Percentiles rank a stretch among this genome's conserved stretches.
phyloP scores from a whole-genome alignment of 2,329 filamentous ascomycete species.

The Colletotrichum falcatum region DNA sequence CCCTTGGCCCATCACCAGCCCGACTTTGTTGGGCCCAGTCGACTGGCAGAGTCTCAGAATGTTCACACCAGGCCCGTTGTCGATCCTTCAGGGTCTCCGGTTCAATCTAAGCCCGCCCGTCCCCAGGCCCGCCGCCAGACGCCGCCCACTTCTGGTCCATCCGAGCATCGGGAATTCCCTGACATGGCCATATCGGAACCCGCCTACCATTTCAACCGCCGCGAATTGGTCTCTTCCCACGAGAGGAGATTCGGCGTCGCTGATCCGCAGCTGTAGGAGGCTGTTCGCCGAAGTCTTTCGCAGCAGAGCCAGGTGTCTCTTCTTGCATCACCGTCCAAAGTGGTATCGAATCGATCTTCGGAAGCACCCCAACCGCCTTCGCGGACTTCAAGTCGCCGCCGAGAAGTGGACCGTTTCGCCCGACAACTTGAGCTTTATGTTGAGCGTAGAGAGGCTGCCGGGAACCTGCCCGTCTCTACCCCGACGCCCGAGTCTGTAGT shows the following conservation, averaged over 20 bases:
- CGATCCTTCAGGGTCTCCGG: slow-evolving; percentile 23
- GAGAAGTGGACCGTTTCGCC: slow-evolving; percentile 52
- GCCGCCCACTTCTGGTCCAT: background rate
- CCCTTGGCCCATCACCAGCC: background rate
- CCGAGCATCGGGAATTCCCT: slow-evolving; percentile 1
- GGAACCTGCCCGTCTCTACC: slow-evolving; percentile 54
- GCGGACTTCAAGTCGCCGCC: slow-evolving; percentile 57
- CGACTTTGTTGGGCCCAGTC: background rate
- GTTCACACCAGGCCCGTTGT: slow-evolving; percentile 10
- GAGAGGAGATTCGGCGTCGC: slow-evolving; percentile 38
- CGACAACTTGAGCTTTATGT: slow-evolving; percentile 39
- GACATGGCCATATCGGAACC: background rate
- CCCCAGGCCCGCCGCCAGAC: background rate
- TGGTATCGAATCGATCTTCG: slow-evolving; percentile 8
- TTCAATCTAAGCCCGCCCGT: background rate
- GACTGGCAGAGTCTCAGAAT: background rate
- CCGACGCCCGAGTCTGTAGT: slow-evolving; percentile 56
- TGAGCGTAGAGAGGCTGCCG: slow-evolving; percentile 51
- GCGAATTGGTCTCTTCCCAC: slow-evolving; percentile 2
- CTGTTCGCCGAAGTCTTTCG: slow-evolving; percentile 40
- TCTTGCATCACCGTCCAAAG: slow-evolving; percentile 30
- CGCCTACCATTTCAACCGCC: background rate
- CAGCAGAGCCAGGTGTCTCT: slow-evolving; percentile 41
- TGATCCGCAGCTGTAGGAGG: slow-evolving; percentile 40
- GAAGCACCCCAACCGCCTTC: slow-evolving; percentile 45